phyloP scores from a whole-genome alignment of 2,329 filamentous ascomycete species.

The Monosporascus sp. region DNA sequence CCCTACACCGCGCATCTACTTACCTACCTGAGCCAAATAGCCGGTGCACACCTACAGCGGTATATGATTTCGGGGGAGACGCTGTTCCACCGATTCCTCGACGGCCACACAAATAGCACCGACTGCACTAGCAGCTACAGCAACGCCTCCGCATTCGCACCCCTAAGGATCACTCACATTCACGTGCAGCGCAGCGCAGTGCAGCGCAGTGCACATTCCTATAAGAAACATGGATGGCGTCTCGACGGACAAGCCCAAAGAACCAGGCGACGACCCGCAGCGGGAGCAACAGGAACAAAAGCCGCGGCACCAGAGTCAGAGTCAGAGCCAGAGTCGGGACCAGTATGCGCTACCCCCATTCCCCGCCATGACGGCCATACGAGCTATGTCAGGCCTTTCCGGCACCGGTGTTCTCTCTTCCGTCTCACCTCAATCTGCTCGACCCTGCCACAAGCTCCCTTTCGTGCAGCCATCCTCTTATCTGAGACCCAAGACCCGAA shows the following conservation, averaged over 20 bases:
- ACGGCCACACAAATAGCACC: not conserved
- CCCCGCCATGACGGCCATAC: conserved; percentile 12
- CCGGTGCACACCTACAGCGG: not conserved
- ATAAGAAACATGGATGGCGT: conserved; percentile 19
- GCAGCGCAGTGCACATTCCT: not conserved
- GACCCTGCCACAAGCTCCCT: conserved; percentile 44
- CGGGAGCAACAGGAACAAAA: conserved; percentile 7
- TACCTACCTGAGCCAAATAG: not conserved
- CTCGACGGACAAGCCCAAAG: conserved; percentile 14
- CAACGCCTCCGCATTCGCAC: not conserved
- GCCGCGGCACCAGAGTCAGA: not conserved
- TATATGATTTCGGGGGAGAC: not conserved
- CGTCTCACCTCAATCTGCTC: conserved; percentile 18
- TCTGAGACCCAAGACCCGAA: conserved; percentile 38
- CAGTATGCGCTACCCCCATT: not conserved
- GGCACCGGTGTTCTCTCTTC: conserved; percentile 6
- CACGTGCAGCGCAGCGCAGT: not conserved
- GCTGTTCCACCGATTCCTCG: not conserved
- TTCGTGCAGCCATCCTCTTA: conserved; percentile 59
- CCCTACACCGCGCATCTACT: not conserved
- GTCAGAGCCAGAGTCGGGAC: not conserved
- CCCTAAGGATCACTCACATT: no score
- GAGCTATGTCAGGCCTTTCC: not conserved
- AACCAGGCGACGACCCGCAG: conserved; percentile 18
- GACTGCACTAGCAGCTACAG: not conserved